phyloP scores from a whole-genome alignment of 352 stramenopile genomes.

The Globisporangium paddicum region DNA sequence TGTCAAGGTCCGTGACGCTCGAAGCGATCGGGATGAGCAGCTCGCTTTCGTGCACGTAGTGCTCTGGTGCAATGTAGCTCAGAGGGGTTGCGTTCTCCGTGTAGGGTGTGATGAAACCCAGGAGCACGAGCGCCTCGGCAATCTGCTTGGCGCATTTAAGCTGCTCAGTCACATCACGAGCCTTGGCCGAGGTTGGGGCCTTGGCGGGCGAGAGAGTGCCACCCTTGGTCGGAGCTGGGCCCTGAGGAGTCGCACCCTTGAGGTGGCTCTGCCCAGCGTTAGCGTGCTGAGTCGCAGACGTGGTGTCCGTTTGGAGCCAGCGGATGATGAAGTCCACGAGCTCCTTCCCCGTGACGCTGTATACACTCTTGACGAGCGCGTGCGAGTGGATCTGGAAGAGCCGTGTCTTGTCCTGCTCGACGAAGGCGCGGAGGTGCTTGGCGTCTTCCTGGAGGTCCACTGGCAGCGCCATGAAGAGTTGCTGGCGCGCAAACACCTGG shows the following conservation, averaged over 20 bases:
- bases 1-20: background rate
- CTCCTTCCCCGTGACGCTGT: background rate
- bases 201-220: too few relatives aligned
- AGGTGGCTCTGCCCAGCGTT: background rate
- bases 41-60: constrained; percentile 1
- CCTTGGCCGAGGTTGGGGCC: too few relatives aligned
- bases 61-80: background rate
- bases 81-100: background rate
- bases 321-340: background rate
- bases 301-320: background rate
- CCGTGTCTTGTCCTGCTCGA: background rate
- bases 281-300: background rate
- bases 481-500: background rate
- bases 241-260: background rate
- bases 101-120: constrained; percentile 2
- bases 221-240: background rate
- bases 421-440: background rate
- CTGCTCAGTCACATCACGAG: background rate
- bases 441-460: background rate
- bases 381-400: background rate
- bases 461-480: background rate
- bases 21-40: background rate
- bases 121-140: constrained; percentile 7
- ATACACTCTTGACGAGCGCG: background rate
- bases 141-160: background rate